Evolutionary conservation across 2,329 filamentous ascomycete genomes (phyloP).

Genomic region (Rutstroemia sp.): DNA sequence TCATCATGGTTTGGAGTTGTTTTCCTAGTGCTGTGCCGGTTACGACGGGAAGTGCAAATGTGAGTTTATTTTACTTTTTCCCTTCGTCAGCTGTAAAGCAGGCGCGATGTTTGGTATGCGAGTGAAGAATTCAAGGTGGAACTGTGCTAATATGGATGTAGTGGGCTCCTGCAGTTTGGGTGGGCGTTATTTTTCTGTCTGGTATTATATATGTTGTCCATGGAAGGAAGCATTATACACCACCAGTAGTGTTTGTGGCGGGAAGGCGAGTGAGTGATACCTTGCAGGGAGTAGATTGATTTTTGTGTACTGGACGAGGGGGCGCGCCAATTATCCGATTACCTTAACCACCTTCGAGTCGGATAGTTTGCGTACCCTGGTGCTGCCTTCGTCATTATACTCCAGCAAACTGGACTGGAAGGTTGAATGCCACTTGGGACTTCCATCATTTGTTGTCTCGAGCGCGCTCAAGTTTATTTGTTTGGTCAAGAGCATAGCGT

Average conservation of each 20-base stretch:
- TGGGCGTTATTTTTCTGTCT: slow-evolving; percentile 15
- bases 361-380: too few species aligned
- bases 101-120: too few species aligned
- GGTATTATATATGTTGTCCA: slow-evolving; percentile 27
- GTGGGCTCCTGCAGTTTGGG: slow-evolving; percentile 28
- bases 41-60: slow-evolving; percentile 20
- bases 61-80: not conserved
- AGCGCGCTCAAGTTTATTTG: too few species aligned
- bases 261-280: not conserved
- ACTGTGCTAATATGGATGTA: slow-evolving; percentile 34
- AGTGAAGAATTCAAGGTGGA: not conserved
- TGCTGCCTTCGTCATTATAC: too few species aligned
- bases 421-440: too few species aligned
- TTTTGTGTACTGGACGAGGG: too few species aligned
- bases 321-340: too few species aligned
- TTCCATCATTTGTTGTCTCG: too few species aligned
- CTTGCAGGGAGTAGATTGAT: not conserved
- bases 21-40: slow-evolving; percentile 37
- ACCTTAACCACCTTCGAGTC: too few species aligned
- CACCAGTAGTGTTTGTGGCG: slow-evolving; percentile 17
- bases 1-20: slow-evolving; percentile 41
- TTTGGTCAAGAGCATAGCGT: too few species aligned
- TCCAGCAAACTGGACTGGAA: too few species aligned
- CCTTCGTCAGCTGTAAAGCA: too few species aligned
- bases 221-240: slow-evolving; percentile 30